A percentile compares a stretch with the other conserved stretches of the same genome.
phyloP scores from a whole-genome alignment of 2,329 filamentous ascomycete genomes.

The Emericellopsis atlantica region DNA sequence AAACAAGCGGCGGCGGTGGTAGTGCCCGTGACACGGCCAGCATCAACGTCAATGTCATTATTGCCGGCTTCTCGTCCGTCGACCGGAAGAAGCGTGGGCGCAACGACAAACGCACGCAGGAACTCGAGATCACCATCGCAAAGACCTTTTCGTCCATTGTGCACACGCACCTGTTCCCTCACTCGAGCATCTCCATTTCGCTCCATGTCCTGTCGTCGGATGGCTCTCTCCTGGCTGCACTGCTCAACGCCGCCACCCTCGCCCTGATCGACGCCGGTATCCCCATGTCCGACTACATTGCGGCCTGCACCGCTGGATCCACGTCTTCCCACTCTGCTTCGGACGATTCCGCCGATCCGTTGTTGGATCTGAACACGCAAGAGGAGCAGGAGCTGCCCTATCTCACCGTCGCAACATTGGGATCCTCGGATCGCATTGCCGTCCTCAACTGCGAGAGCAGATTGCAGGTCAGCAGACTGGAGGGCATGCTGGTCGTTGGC shows the following conservation, averaged over 20 bases:
- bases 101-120: slow-evolving; percentile 72
- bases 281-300: slow-evolving; percentile 86
- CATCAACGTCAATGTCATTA: slow-evolving; percentile 68
- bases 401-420: slow-evolving; percentile 72
- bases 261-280: slow-evolving; percentile 91
- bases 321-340: slow-evolving; percentile 53
- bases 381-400: slow-evolving; percentile 85
- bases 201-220: slow-evolving; percentile 85
- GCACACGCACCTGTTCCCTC: slow-evolving; percentile 80
- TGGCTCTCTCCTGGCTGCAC: slow-evolving; percentile 77
- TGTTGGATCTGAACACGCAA: slow-evolving; percentile 66
- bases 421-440: slow-evolving; percentile 60
- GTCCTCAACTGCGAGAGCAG: slow-evolving; percentile 79
- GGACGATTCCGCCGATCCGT: slow-evolving; percentile 60
- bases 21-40: slow-evolving; percentile 34
- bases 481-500: slow-evolving; percentile 86
- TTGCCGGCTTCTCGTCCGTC: slow-evolving; percentile 79
- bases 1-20: slow-evolving; percentile 11
- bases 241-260: slow-evolving; percentile 82
- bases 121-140: slow-evolving; percentile 69
- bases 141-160: slow-evolving; percentile 66
- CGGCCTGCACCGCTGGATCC: slow-evolving; percentile 76
- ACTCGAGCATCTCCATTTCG: slow-evolving; percentile 70
- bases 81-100: slow-evolving; percentile 68
- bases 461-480: slow-evolving; percentile 68